Base-by-base conservation (phyloP, 129 eudicot genomes). In the Tagetes patula region DNA sequence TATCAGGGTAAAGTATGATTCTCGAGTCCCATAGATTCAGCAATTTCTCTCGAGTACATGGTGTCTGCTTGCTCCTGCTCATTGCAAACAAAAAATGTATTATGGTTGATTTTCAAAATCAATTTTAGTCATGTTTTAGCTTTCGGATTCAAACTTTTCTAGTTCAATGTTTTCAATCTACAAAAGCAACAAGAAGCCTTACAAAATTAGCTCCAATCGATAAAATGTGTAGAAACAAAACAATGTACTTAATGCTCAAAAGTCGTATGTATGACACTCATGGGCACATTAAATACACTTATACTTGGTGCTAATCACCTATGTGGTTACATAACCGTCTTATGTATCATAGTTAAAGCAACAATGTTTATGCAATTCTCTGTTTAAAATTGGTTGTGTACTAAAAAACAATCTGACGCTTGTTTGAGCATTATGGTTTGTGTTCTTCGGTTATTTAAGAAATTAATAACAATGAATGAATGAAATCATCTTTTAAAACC, bases 41-140 rank as follows among this genome's bases (percentile, higher is more conserved):
- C 97, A 78, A 88, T 80, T 86, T 95, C 97, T 71, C 86, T 85
- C 27, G 87, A 84, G 54, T 91, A 80, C 45, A 82, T 78, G 72
- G 80, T 82, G 80, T 95, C 97, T 69, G 85, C 99, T 86, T 95
- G 94, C 80, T 79, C 97, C 97, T 95, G 88, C 65, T 50, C 70
- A 73, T 75, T 66, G 20, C 20, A 47, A 3, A 54, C 33, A 11
- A 14, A 2, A 71, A 52, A 41, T 0, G 27, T 32, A 65, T 53
- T 31, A 46, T 1, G 31, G 38, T 53, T 14, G 33, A 59, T 77
- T 36, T 62, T 30, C 6, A 37, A 46, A 47, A 38, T 32, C 14
- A 77, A 70, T 59, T 39, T 5, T 67, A 42, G 31, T 76, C 58
- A 31, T 53, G 53, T 66, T 9, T 32, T 27, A 33, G 11, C 74